Conservation (phyloP, 1,139 yeast species). For the Geotrichum bryndzae region DNA sequence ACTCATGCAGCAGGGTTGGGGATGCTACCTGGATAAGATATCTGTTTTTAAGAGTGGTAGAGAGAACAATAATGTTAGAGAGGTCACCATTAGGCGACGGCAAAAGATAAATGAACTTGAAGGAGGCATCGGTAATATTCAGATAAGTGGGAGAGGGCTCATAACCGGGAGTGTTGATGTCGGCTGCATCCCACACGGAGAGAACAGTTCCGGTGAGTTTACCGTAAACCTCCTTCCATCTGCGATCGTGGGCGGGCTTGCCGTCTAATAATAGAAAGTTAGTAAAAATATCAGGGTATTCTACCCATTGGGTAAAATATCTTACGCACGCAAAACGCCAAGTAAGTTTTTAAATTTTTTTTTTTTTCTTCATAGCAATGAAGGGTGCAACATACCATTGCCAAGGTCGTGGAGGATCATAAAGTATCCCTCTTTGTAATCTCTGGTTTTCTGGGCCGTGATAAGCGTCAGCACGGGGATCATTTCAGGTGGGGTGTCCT, state of each 20-base stretch:
- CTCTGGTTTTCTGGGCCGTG: conserved; percentile 47
- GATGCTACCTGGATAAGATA: conserved; percentile 36
- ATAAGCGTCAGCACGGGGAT: conserved; percentile 49
- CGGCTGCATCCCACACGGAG: conserved; percentile 38
- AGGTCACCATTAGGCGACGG: conserved; percentile 61
- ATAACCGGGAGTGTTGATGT: conserved; percentile 40
- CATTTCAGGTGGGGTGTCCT: conserved; percentile 44
- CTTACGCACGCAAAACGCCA: neutral
- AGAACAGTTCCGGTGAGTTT: conserved; percentile 84
- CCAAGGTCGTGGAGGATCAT: conserved; percentile 39
- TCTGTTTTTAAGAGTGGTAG: conserved; percentile 78
- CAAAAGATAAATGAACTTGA: conserved; percentile 60
- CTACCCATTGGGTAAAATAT: neutral
- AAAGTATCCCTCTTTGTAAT: conserved; percentile 45
- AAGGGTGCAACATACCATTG: conserved; percentile 23
- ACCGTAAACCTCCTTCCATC: conserved; percentile 92
- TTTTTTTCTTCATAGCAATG: neutral
- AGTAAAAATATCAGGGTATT: neutral
- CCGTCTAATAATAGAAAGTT: conserved; percentile 9
- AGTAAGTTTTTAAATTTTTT: conserved; percentile 8
- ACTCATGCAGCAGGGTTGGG: conserved; percentile 38
- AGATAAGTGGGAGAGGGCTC: conserved; percentile 68
- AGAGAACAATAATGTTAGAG: conserved; percentile 74
- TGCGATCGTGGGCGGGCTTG: conserved; percentile 65
- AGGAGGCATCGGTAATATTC: conserved; percentile 86